Evolutionary conservation across 441 rosid genomes (phyloP).

Genomic region (Iberis amara): DNA sequence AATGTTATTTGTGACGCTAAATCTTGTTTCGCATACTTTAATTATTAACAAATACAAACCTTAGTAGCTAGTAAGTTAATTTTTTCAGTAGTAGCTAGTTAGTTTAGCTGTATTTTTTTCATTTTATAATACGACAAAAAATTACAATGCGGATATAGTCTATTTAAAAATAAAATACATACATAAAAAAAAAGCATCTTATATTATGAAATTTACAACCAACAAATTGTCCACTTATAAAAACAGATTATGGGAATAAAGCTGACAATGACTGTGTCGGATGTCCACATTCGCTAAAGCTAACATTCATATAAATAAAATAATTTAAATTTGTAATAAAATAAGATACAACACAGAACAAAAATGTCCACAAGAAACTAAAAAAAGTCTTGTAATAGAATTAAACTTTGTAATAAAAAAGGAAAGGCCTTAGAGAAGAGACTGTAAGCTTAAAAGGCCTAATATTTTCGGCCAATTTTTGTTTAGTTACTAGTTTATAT

Average conservation of each 20-base stretch:
- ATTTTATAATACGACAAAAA: too few relatives aligned
- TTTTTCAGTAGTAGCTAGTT: too few relatives aligned
- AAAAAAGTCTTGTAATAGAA: not conserved
- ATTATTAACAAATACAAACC: too few relatives aligned
- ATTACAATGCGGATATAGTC: too few relatives aligned
- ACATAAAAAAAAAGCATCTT: not conserved
- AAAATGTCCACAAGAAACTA: not conserved
- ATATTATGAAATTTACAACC: constrained; percentile 19
- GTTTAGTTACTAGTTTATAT: not conserved
- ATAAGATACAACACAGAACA: too few relatives aligned
- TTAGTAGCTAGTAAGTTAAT: too few relatives aligned
- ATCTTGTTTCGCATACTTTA: too few relatives aligned
- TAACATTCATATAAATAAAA: constrained; percentile 5
- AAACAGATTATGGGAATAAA: constrained; percentile 28
- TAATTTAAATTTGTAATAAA: not conserved
- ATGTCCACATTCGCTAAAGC: constrained; percentile 25
- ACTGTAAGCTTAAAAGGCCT: constrained; percentile 21
- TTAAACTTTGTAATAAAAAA: not conserved
- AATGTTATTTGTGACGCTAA: too few relatives aligned
- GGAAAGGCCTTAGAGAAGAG: constrained; percentile 16
- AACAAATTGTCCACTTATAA: constrained; percentile 28
- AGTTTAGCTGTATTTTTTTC: too few relatives aligned
- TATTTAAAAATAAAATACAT: too few relatives aligned
- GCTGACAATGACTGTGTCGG: constrained; percentile 31
- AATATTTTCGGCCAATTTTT: constrained; percentile 7